Conservation (phyloP, 306 rosid species). For the Begonia peltatifolia region DNA sequence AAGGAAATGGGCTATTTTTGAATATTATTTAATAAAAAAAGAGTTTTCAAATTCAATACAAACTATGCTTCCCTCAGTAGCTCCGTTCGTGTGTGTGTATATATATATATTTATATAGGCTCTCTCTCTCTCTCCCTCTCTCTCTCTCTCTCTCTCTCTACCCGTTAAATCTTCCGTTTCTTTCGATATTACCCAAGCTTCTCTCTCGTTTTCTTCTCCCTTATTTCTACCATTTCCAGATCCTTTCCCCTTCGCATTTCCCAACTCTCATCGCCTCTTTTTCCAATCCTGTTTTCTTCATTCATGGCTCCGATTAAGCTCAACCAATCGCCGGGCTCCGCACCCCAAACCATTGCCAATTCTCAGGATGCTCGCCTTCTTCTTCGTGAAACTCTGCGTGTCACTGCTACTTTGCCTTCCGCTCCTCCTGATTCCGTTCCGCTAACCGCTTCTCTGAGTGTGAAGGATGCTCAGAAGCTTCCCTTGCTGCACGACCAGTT, state of each 20-base stretch:
- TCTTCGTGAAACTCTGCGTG: conserved; percentile 75
- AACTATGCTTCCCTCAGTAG: conserved; percentile 5
- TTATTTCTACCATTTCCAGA: neutral
- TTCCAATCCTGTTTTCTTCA: neutral
- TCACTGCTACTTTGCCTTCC: conserved; percentile 62
- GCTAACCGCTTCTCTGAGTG: conserved; percentile 7
- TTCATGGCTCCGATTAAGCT: conserved; percentile 39
- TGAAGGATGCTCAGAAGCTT: conserved; percentile 12
- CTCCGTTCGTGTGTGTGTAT: too few relatives aligned
- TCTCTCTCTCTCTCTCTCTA: too few relatives aligned
- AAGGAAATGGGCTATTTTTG: too few relatives aligned
- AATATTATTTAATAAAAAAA: too few relatives aligned
- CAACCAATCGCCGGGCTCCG: conserved; percentile 31
- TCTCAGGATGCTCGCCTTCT: conserved; percentile 48
- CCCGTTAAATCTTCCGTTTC: neutral
- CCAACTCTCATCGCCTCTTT: neutral
- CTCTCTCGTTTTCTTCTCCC: neutral
- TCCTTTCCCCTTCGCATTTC: neutral
- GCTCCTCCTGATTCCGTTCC: conserved; percentile 19
- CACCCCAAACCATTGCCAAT: conserved; percentile 21
- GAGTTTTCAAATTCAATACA: too few relatives aligned
- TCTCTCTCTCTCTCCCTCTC: too few relatives aligned
- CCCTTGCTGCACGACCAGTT: conserved; percentile 18
- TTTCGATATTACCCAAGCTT: conserved; percentile 9
- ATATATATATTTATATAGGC: too few relatives aligned